phyloP scores from a whole-genome alignment of 441 rosid species.

The Kokia cookei region DNA sequence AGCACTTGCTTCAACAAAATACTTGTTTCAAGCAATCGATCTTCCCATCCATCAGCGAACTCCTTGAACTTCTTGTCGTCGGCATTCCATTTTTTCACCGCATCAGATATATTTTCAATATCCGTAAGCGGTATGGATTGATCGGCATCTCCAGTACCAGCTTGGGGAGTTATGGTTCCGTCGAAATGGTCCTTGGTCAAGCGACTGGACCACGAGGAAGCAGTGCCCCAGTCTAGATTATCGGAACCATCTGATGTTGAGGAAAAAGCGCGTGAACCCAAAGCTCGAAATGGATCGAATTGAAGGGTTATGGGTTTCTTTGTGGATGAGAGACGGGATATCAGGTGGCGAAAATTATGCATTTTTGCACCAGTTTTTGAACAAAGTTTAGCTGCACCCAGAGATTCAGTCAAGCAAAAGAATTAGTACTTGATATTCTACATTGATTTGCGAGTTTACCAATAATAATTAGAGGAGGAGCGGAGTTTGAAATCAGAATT shows the following conservation, averaged over 20 bases:
- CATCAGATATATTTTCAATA: constrained; percentile 44
- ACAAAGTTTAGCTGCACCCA: not conserved
- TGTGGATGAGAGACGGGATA: constrained; percentile 36
- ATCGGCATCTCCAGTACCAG: constrained; percentile 24
- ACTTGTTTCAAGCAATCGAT: constrained; percentile 44
- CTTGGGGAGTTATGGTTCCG: constrained; percentile 30
- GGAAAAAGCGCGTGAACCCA: constrained; percentile 28
- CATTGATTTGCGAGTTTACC: not conserved
- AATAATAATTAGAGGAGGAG: not conserved
- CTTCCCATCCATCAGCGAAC: constrained; percentile 51
- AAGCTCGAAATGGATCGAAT: constrained; percentile 10
- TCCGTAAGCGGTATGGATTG: constrained; percentile 27
- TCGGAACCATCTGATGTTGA: constrained; percentile 31
- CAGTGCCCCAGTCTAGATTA: constrained; percentile 58
- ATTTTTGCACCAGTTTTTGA: not conserved
- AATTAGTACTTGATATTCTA: not conserved
- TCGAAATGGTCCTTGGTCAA: constrained; percentile 81
- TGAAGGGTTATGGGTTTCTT: constrained; percentile 12
- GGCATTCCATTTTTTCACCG: constrained; percentile 30
- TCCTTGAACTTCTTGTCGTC: constrained; percentile 34
- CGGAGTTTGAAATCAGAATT: not conserved
- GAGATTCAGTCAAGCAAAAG: not conserved
- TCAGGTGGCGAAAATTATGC: constrained; percentile 35
- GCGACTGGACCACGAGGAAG: constrained; percentile 80
- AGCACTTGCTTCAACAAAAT: constrained; percentile 59